Conservation (phyloP, 352 stramenopile species). For the Pythium plurisporium region DNA sequence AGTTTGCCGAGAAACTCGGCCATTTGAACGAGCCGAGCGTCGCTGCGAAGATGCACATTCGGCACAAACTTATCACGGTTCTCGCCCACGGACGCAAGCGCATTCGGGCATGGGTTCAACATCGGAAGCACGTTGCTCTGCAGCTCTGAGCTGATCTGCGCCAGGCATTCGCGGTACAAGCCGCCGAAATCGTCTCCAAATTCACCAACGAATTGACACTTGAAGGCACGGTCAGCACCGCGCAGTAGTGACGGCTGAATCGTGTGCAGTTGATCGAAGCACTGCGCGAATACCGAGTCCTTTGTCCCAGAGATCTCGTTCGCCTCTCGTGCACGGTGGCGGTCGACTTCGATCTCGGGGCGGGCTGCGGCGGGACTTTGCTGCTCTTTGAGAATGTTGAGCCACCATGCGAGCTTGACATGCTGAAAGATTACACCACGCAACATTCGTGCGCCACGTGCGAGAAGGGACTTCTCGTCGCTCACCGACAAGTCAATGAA, state of each 20-base stretch:
- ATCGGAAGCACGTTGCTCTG: slow-evolving; percentile 82
- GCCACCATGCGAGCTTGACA: slow-evolving; percentile 87
- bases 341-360: slow-evolving; percentile 85
- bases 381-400: slow-evolving; percentile 83
- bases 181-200: slow-evolving; percentile 90
- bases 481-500: slow-evolving; percentile 79
- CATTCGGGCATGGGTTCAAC: slow-evolving; percentile 88
- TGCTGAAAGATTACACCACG: slow-evolving; percentile 82
- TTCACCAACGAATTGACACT: slow-evolving; percentile 89
- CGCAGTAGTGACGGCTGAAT: slow-evolving; percentile 84
- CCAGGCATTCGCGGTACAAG: slow-evolving; percentile 86
- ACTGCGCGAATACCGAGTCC: slow-evolving; percentile 84
- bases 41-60: slow-evolving; percentile 51
- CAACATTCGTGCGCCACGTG: slow-evolving; percentile 46
- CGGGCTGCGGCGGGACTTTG: slow-evolving; percentile 72
- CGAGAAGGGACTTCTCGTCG: slow-evolving; percentile 61
- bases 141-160: slow-evolving; percentile 84
- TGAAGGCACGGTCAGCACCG: slow-evolving; percentile 85
- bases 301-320: slow-evolving; percentile 50
- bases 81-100: slow-evolving; percentile 71
- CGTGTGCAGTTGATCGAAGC: slow-evolving; percentile 79
- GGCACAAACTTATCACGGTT: slow-evolving; percentile 88
- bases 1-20: slow-evolving; percentile 94
- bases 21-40: slow-evolving; percentile 74
- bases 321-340: slow-evolving; percentile 63